phyloP scores from a whole-genome alignment of 2,329 filamentous ascomycete species.

The Verticillium isaacii region DNA sequence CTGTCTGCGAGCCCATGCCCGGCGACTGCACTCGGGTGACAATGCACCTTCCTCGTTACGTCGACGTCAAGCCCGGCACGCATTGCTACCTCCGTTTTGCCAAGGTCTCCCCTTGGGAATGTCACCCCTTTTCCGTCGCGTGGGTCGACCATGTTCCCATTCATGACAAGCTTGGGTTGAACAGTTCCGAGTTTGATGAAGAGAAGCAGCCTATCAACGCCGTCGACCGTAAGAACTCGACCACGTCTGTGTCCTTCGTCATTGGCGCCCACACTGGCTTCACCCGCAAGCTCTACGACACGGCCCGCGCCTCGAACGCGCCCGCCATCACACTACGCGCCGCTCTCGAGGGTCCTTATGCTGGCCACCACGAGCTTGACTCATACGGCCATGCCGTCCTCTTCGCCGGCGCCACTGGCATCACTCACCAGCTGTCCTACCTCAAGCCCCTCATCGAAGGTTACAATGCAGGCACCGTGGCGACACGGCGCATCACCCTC shows the following conservation, averaged over 20 bases:
- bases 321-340: slow-evolving; percentile 60
- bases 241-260: slow-evolving; percentile 68
- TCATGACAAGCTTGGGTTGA: slow-evolving; percentile 30
- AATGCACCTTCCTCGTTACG: slow-evolving; percentile 61
- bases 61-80: slow-evolving; percentile 63
- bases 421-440: slow-evolving; percentile 91
- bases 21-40: slow-evolving; percentile 68
- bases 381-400: slow-evolving; percentile 91
- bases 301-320: slow-evolving; percentile 50
- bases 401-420: slow-evolving; percentile 88
- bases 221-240: slow-evolving; percentile 34
- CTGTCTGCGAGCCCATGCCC: slow-evolving; percentile 62
- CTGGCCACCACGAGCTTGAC: slow-evolving; percentile 75
- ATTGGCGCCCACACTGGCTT: slow-evolving; percentile 85
- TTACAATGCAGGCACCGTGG: slow-evolving; percentile 65
- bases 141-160: slow-evolving; percentile 59
- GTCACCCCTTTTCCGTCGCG: slow-evolving; percentile 73
- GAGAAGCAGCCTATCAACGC: slow-evolving; percentile 34
- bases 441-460: slow-evolving; percentile 71
- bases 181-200: slow-evolving; percentile 10
- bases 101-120: slow-evolving; percentile 63
- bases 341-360: slow-evolving; percentile 86
- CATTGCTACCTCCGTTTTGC: slow-evolving; percentile 72
- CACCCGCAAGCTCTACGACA: slow-evolving; percentile 75
- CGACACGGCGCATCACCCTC: slow-evolving; percentile 75